Conservation (phyloP, 2,329 filamentous ascomycete species). For the Acarospora socialis region DNA sequence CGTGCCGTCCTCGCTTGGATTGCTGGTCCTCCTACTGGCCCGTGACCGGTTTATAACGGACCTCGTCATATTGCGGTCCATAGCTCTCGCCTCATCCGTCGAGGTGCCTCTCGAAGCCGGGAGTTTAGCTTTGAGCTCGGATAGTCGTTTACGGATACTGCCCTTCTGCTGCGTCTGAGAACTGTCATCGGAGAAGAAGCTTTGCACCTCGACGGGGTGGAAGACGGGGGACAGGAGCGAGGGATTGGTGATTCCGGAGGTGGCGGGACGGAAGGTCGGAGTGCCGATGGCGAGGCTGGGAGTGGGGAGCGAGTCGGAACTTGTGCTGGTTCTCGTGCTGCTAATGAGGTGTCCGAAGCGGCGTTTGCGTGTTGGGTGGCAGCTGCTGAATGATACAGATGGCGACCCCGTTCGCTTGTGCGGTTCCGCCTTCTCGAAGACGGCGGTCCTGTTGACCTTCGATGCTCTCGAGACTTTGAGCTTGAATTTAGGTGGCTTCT, state of each 20-base stretch:
- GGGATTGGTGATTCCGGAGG: slow-evolving; percentile 2
- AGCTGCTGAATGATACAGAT: slow-evolving; percentile 11
- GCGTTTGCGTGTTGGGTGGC: slow-evolving; percentile 6
- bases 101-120: slow-evolving; percentile 6
- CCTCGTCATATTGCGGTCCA: slow-evolving; percentile 7
- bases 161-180: slow-evolving; percentile 14
- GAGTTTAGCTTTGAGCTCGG: slow-evolving; percentile 10
- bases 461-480: slow-evolving; percentile 18
- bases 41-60: slow-evolving; percentile 9
- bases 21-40: slow-evolving; percentile 8
- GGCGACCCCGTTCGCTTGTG: too few species aligned
- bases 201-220: slow-evolving; percentile 18
- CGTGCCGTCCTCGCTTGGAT: slow-evolving; percentile 5
- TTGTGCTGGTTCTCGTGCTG: too few species aligned
- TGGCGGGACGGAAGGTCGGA: background rate
- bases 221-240: slow-evolving; percentile 10
- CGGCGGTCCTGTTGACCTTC: slow-evolving; percentile 17
- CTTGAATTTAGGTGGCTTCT: slow-evolving; percentile 12
- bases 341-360: slow-evolving; percentile 9
- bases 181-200: slow-evolving; percentile 27
- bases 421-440: slow-evolving; percentile 15
- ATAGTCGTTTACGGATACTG: slow-evolving; percentile 11
- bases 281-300: too few species aligned
- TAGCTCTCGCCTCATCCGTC: slow-evolving; percentile 5
- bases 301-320: too few species aligned